Conservation (phyloP, 108 stramenopile genomes). For the Seminavis robusta region DNA sequence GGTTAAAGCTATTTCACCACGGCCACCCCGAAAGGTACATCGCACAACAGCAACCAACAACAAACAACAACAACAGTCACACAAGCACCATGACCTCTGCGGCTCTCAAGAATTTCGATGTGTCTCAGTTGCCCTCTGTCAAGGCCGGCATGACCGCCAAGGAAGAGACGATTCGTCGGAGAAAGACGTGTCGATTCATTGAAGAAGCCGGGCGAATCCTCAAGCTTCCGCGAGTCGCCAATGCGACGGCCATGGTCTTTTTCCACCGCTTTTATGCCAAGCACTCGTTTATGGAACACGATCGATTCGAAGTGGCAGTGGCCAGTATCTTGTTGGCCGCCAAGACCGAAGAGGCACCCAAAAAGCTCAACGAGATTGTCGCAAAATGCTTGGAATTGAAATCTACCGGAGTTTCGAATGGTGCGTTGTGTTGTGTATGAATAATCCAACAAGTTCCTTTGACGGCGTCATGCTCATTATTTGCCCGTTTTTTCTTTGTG, state of each 20-base stretch:
- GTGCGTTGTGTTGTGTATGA: no score
- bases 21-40: no score
- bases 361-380: conserved; percentile 70
- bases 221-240: conserved; percentile 69
- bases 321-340: conserved; percentile 81
- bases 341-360: conserved; percentile 88
- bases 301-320: conserved; percentile 85
- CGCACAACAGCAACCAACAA: no score
- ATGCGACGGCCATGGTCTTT: conserved; percentile 82
- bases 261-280: conserved; percentile 90
- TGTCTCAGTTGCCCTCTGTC: conserved; percentile 27
- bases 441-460: no score
- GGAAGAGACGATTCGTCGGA: conserved; percentile 60
- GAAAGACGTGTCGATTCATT: conserved; percentile 78
- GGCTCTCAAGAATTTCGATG: conserved; percentile 4
- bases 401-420: no score
- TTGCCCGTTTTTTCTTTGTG: no score
- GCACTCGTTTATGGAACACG: conserved; percentile 82
- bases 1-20: no score
- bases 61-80: background rate
- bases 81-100: background rate
- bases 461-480: no score
- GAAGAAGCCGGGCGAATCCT: conserved; percentile 78
- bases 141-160: conserved; percentile 39
- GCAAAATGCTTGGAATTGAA: conserved; percentile 66